Base-by-base conservation (phyloP, 164 flowering plant species). In the Euptelea pleiosperma region DNA sequence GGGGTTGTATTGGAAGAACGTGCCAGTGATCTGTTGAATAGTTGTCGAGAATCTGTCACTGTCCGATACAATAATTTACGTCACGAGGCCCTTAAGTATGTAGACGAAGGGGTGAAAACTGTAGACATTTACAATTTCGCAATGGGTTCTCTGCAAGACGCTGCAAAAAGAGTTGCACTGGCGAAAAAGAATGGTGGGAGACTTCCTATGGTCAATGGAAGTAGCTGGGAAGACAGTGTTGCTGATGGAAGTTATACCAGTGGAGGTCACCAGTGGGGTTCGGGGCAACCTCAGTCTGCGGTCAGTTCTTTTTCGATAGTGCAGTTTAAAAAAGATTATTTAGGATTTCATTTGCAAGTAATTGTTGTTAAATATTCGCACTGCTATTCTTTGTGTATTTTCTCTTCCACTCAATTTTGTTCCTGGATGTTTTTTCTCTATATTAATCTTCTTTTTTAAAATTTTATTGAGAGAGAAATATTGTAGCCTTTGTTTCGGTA, bases 31-130 rank as follows among this genome's bases (percentile, higher is more conserved):
- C 65, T 65, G 57, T 77, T 67, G 36, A 71, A 57, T 29, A 67
- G 71, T 59, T 81, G 79, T 68, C 64, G 82, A 25, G 95, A 87
- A 60, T 87, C 91, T 26, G 82, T 77, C 69, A 87, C 83, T 28
- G 83, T 83, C 15, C 75, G 91, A 31, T 85, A 78, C 60, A 78
- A 78, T 69, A 83, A 79, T 39, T 65, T 87, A 6, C 82, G 91
- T 8, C 89, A 85, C 54, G 85, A 83, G 58, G 91, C 81, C 33
- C 76, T 87, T 34, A 84, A 82, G 57, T 84, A 78, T 71, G 84
- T 78, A 3, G 85, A 84, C 39, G 86, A 81, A 66, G 94, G 82
- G 46, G 82, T 75, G 18, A 76, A 73, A 41, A 69, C 79, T 40
- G n/a, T 68, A 3, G 83, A 77, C 3, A 57, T 76, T 14, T 85